Base-by-base conservation (phyloP, 176 grass and related monocot species). In the Themeda triandra region DNA sequence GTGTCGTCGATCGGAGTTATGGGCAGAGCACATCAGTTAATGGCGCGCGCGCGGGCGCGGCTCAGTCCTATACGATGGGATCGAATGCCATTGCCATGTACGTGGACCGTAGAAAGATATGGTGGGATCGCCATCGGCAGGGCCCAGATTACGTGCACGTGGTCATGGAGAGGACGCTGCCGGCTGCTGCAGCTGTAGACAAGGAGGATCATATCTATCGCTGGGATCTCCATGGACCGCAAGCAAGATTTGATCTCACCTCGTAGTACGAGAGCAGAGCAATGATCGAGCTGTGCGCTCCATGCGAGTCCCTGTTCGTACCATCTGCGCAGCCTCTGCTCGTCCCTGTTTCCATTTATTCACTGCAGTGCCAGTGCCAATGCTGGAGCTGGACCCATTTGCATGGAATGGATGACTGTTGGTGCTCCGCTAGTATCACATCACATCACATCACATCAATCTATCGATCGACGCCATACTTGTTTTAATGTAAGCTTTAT, bases 41-140 rank as follows among this genome's bases (percentile, higher is more conserved):
- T 87, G 85, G 78, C 77, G n/a, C n/a, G n/a, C n/a, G n/a, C n/a
- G n/a, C n/a, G n/a, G n/a, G n/a, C n/a, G n/a, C n/a, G 74, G 56
- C 56, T 11, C 3, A 4, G 24, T 56, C 51, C 51, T 21, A 56
- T 21, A 56, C 53, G 53, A 58, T 59, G 10, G 9, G 23, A 24
- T n/a, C 0, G 8, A 24, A 10, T 24, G 23, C 21, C 21, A n/a
- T n/a, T n/a, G 62, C 27, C 29, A 3, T 66, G 63, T 66, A 65
- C 69, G 78, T 13, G 70, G 46, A 29, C 71, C 70, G 85, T 81
- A 44, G 31, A 25, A 81, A 68, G 48, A 87, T 75, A 24, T 41
- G 60, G 62, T 21, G 46, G 23, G 23, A 60, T 60, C 6, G 23
- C 18, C 49, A 21, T 17, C 42, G 13, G 42, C n/a, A n/a, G 10